These are phyloP conservation scores for Acrodontium crateriforme DNA, from an alignment of 2,329 filamentous ascomycete genomes.

Conservation along the genomic window DNA sequence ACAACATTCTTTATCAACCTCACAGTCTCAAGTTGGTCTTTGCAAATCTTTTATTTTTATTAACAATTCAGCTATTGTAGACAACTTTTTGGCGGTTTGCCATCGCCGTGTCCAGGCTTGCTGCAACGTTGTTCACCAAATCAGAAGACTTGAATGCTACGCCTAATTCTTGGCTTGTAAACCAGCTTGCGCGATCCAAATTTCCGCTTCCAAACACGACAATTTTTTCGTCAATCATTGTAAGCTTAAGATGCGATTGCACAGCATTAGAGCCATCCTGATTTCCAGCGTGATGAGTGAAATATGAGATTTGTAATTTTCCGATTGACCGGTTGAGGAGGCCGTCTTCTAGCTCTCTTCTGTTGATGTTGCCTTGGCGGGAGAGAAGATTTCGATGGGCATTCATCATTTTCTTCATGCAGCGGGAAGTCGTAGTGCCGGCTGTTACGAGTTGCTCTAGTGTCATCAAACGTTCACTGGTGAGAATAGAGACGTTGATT, in stretches of 20 bases:
- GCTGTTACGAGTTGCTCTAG: conserved; percentile 71
- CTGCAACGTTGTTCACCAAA: not conserved
- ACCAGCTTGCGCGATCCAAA: conserved; percentile 75
- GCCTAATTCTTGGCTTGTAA: conserved; percentile 72
- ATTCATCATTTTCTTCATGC: conserved; percentile 45
- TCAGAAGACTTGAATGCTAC: conserved; percentile 38
- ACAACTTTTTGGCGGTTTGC: no score
- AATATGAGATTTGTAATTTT: conserved; percentile 45
- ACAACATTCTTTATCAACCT: no score
- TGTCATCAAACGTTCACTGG: conserved; percentile 28
- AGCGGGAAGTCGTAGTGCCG: conserved; percentile 56
- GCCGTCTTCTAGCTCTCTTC: conserved; percentile 32
- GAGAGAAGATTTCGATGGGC: conserved; percentile 30
- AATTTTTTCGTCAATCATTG: conserved; percentile 54
- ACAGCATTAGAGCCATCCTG: conserved; percentile 38
- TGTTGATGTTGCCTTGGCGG: conserved; percentile 17
- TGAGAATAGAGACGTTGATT: conserved; percentile 42
- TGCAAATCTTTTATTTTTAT: no score
- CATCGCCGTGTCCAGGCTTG: conserved; percentile 1
- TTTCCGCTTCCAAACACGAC: conserved; percentile 67
- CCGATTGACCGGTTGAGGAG: conserved; percentile 27
- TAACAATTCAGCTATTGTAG: no score
- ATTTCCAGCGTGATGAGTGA: conserved; percentile 27
- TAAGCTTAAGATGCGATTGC: conserved; percentile 66
- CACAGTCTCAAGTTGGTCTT: no score